Conservation (phyloP, 164 flowering plant species). For the Echeveria elegans region DNA sequence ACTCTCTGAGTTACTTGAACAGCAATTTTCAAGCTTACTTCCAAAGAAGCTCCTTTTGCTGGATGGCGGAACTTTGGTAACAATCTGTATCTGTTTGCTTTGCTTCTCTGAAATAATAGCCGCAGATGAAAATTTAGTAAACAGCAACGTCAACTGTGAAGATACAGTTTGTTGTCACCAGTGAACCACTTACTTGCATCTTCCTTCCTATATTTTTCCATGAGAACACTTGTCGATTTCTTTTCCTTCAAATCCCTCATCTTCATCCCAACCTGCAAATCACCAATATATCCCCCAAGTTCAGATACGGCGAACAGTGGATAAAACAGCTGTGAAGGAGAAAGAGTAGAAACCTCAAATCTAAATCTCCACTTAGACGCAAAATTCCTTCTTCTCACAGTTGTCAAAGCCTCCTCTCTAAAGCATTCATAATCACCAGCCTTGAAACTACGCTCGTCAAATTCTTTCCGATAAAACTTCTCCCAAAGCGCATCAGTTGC, state of each 20-base stretch:
- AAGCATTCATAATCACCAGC: neutral
- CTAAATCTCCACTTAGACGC: slow-evolving; percentile 49
- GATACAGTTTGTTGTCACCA: neutral
- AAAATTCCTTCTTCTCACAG: slow-evolving; percentile 43
- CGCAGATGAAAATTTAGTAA: neutral
- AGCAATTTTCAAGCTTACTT: slow-evolving; percentile 26
- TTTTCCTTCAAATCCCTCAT: slow-evolving; percentile 41
- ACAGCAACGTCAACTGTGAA: neutral
- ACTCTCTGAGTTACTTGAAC: neutral
- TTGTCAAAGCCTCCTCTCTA: slow-evolving; percentile 20
- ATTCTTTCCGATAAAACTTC: slow-evolving; percentile 44
- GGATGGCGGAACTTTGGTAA: slow-evolving; percentile 69
- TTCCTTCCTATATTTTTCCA: slow-evolving; percentile 43
- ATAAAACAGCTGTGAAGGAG: neutral
- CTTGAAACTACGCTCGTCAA: slow-evolving; percentile 25
- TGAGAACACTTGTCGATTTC: slow-evolving; percentile 38
- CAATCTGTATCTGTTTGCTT: slow-evolving; percentile 64
- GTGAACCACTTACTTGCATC: slow-evolving; percentile 46
- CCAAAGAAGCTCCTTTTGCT: slow-evolving; percentile 56
- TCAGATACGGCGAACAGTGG: neutral
- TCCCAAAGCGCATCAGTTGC: slow-evolving; percentile 74
- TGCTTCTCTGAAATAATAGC: slow-evolving; percentile 41
- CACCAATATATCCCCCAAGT: neutral
- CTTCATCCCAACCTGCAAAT: slow-evolving; percentile 58
- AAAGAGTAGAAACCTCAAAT: slow-evolving; percentile 48